Conservation (phyloP, 1,284 basidiomycete genomes). For the Cerrena zonata region DNA sequence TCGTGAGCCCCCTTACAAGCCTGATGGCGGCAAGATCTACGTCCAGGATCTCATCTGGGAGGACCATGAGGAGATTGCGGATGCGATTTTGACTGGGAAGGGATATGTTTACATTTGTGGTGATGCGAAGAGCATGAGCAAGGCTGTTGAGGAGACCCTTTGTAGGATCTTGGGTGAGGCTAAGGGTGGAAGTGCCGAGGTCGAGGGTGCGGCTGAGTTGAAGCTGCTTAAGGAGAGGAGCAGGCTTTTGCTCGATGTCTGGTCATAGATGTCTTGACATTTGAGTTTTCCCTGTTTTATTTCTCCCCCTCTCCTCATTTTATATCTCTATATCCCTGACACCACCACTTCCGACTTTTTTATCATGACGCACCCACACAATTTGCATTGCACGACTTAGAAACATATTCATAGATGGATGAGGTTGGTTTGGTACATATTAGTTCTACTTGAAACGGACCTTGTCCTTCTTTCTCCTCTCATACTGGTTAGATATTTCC, state of each 20-base stretch:
- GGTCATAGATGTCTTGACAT: conserved; percentile 33
- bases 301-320: neutral
- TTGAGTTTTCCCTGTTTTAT: too few relatives aligned
- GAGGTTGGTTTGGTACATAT: neutral
- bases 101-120: conserved; percentile 95
- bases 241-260: conserved; percentile 76
- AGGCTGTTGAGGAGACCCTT: conserved; percentile 85
- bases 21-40: conserved; percentile 93
- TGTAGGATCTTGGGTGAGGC: conserved; percentile 86
- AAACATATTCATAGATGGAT: neutral
- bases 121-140: conserved; percentile 94
- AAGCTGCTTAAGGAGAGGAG: conserved; percentile 91
- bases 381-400: too few relatives aligned
- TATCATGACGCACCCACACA: too few relatives aligned
- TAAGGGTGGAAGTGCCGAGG: conserved; percentile 79
- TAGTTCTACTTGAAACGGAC: too few relatives aligned
- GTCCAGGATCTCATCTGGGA: conserved; percentile 96
- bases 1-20: conserved; percentile 76
- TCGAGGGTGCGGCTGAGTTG: conserved; percentile 85
- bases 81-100: conserved; percentile 87
- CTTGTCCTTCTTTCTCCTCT: too few relatives aligned
- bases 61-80: conserved; percentile 72
- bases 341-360: too few relatives aligned
- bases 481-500: too few relatives aligned
- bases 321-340: neutral